Evolutionary conservation across 1,139 yeast genomes (phyloP).

Genomic region (Hyphopichia pseudoburtonii): DNA sequence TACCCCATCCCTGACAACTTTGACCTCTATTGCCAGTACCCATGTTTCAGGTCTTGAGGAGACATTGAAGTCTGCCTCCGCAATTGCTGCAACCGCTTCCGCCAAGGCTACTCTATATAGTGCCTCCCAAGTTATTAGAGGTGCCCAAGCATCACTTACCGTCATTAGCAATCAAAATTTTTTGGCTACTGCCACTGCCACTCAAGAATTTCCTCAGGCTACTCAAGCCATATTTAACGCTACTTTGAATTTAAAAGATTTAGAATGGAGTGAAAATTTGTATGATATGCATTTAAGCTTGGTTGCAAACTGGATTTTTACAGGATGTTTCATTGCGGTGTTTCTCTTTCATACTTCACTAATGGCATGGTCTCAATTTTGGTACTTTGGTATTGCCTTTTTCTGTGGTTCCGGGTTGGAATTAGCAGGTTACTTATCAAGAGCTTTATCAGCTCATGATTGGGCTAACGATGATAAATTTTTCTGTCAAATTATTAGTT

Average conservation of each 20-base stretch:
- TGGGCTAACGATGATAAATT: conserved; percentile 19
- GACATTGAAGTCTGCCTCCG: conserved; percentile 16
- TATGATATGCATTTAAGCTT: conserved; percentile 22
- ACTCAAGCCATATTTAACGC: conserved; percentile 31
- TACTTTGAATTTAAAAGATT: conserved; percentile 31
- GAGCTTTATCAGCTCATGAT: conserved; percentile 18
- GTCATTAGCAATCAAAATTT: conserved; percentile 34
- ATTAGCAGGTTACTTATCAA: conserved; percentile 26
- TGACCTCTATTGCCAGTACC: conserved; percentile 22
- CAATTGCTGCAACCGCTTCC: conserved; percentile 13
- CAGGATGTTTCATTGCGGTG: conserved; percentile 24
- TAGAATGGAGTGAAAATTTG: conserved; percentile 27
- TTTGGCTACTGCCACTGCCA: conserved; percentile 40
- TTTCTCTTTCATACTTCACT: conserved; percentile 20
- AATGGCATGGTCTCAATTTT: conserved; percentile 23
- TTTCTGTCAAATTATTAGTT: conserved; percentile 32
- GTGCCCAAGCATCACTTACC: conserved; percentile 39
- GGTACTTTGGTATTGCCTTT: conserved; percentile 31
- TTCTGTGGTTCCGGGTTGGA: conserved; percentile 29
- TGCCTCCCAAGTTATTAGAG: conserved; percentile 28
- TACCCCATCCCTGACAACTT: conserved; percentile 18
- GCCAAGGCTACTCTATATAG: conserved; percentile 11
- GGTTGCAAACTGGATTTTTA: conserved; percentile 33
- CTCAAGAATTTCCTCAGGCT: conserved; percentile 25
- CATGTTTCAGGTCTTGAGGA: conserved; percentile 17